These are phyloP conservation scores for Begonia fuchsioides DNA, from an alignment of 306 rosid genomes.

Conservation along the genomic window DNA sequence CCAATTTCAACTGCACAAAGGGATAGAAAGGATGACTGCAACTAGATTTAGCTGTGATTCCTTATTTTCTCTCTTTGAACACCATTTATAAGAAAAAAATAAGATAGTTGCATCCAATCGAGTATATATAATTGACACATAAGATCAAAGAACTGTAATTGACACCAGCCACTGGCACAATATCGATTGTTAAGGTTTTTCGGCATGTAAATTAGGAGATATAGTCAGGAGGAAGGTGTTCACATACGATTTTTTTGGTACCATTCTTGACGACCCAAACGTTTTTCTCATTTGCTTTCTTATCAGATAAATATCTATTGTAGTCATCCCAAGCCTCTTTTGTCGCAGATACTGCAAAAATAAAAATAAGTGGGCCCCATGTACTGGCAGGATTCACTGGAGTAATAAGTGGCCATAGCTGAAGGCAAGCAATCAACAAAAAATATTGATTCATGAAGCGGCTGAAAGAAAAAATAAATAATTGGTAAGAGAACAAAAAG, in stretches of 20 bases:
- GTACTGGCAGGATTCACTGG: conserved; percentile 99
- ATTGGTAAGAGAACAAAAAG: conserved; percentile 13
- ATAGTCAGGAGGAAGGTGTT: conserved; percentile 6
- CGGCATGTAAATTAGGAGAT: not conserved
- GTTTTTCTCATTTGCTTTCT: conserved; percentile 89
- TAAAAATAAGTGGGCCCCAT: conserved; percentile 99
- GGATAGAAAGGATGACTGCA: too few relatives aligned
- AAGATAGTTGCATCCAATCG: too few relatives aligned
- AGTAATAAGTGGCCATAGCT: conserved; percentile 93
- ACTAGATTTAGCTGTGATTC: too few relatives aligned
- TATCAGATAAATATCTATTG: conserved; percentile 86
- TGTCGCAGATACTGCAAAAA: conserved; percentile 91
- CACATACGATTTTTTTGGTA: conserved; percentile 58
- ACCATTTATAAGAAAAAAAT: too few relatives aligned
- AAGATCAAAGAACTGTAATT: too few relatives aligned
- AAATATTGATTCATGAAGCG: conserved; percentile 99
- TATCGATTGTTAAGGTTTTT: too few relatives aligned
- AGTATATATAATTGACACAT: too few relatives aligned
- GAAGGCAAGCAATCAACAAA: conserved; percentile 96
- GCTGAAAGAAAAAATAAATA: conserved; percentile 39
- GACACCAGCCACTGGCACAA: too few relatives aligned
- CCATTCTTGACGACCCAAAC: conserved; percentile 87
- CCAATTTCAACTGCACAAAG: too few relatives aligned
- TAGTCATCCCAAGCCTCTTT: conserved; percentile 99
- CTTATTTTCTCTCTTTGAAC: too few relatives aligned